Percentiles rank a stretch among this genome's conserved stretches.
These are phyloP conservation scores for Coccomyxa subellipsoidea DNA, from an alignment of 163 green algal genomes.

Conservation along the genomic window DNA sequence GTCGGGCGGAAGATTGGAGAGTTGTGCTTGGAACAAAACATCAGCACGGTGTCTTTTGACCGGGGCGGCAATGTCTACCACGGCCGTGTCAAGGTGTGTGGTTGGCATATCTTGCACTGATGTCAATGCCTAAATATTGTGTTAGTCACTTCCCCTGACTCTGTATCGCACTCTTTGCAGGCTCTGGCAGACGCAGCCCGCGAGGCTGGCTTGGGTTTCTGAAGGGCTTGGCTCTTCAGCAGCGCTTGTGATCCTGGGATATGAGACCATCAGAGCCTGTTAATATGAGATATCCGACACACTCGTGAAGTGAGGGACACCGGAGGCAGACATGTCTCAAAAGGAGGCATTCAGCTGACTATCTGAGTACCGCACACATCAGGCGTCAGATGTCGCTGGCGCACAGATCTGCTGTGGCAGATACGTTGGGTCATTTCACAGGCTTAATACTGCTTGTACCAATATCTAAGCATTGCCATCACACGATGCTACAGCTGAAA, in stretches of 20 bases:
- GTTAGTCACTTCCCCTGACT: no score
- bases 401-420: no score
- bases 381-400: no score
- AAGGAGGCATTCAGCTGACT: neutral
- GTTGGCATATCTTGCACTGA: no score
- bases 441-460: neutral
- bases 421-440: neutral
- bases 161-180: no score
- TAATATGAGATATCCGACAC: neutral
- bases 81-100: conserved; percentile 76
- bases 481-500: neutral
- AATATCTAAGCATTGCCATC: neutral
- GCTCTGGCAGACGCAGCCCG: conserved; percentile 86
- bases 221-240: conserved; percentile 17
- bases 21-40: conserved; percentile 73
- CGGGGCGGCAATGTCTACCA: conserved; percentile 93
- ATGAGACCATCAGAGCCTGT: neutral
- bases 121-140: no score
- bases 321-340: neutral
- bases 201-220: conserved; percentile 86
- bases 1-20: conserved; percentile 92
- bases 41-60: conserved; percentile 91
- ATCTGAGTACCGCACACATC: no score
- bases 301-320: neutral
- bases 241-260: neutral